Conservation (phyloP, 2,329 filamentous ascomycete species). For the Paecilomyces formosus region DNA sequence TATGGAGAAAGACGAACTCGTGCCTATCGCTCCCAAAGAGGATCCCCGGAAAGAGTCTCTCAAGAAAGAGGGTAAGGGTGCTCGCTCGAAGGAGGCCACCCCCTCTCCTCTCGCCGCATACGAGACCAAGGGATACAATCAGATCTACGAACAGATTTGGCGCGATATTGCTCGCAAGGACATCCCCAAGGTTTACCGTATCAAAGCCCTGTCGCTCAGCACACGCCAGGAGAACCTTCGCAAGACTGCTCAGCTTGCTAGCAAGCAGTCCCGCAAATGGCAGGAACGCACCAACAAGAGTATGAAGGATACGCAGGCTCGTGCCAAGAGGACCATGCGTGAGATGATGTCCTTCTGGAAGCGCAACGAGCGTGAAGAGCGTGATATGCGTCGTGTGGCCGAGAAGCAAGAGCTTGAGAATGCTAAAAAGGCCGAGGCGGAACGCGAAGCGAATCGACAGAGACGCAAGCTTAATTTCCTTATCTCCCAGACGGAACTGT, state of each 20-base stretch:
- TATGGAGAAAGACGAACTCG: constrained; percentile 36
- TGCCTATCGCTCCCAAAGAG: constrained; percentile 51
- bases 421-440: constrained; percentile 91
- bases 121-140: constrained; percentile 87
- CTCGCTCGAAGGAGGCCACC: constrained; percentile 35
- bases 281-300: constrained; percentile 97
- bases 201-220: constrained; percentile 76
- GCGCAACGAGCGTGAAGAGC: constrained; percentile 93
- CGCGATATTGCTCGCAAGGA: constrained; percentile 90
- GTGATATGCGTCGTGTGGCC: constrained; percentile 85
- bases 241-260: constrained; percentile 93
- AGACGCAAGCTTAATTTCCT: constrained; percentile 99
- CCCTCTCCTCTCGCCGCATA: constrained; percentile 56
- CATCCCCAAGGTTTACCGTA: constrained; percentile 82
- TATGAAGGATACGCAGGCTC: constrained; percentile 92
- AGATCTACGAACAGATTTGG: constrained; percentile 97
- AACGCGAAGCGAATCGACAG: constrained; percentile 93
- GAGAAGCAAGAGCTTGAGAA: constrained; percentile 96
- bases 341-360: constrained; percentile 99
- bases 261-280: constrained; percentile 96
- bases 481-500: constrained; percentile 96
- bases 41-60: constrained; percentile 39
- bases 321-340: constrained; percentile 95
- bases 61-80: constrained; percentile 36
- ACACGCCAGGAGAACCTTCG: constrained; percentile 93